Conservation (phyloP, 1,284 basidiomycete genomes). For the Ustilago trichophora region DNA sequence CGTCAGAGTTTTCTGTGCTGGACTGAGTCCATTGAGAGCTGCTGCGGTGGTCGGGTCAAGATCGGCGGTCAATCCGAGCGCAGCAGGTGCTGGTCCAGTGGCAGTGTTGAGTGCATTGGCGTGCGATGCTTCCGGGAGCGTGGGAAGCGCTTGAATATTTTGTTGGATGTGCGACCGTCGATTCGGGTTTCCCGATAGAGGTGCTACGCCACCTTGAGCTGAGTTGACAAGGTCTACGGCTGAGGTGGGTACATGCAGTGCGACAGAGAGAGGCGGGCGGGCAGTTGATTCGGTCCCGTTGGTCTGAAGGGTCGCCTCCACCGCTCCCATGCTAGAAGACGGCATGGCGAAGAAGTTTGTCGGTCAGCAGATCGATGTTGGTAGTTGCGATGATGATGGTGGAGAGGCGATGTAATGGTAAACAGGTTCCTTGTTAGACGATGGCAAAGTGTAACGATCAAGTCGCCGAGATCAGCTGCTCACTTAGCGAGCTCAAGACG, state of each 20-base stretch:
- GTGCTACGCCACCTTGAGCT: conserved; percentile 14
- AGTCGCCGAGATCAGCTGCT: not conserved
- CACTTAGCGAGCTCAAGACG: not conserved
- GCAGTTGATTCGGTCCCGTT: conserved; percentile 11
- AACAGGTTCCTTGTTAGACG: not conserved
- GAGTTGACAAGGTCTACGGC: conserved; percentile 22
- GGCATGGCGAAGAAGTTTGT: conserved; percentile 22
- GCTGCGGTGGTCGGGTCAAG: conserved; percentile 41
- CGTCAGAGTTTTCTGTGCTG: conserved; percentile 33
- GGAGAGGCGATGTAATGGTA: not conserved
- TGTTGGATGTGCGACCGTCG: conserved; percentile 46
- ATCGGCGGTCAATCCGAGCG: conserved; percentile 38
- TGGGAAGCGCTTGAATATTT: conserved; percentile 45
- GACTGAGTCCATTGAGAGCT: conserved; percentile 51
- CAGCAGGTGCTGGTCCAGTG: conserved; percentile 49
- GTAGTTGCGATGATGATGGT: not conserved
- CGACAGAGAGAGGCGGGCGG: conserved; percentile 34
- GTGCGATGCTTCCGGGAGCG: conserved; percentile 60
- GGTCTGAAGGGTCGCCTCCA: conserved; percentile 39
- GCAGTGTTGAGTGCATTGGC: conserved; percentile 58
- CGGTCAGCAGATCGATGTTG: not conserved
- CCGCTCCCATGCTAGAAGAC: conserved; percentile 44
- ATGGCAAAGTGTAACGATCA: too few relatives aligned
- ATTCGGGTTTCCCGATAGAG: conserved; percentile 33
- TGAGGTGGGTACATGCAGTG: conserved; percentile 37